Evolutionary conservation across 2,329 filamentous ascomycete species (phyloP), one percentile per base, ranked within the genome.

Genomic region (Sphaerulina musiva): DNA sequence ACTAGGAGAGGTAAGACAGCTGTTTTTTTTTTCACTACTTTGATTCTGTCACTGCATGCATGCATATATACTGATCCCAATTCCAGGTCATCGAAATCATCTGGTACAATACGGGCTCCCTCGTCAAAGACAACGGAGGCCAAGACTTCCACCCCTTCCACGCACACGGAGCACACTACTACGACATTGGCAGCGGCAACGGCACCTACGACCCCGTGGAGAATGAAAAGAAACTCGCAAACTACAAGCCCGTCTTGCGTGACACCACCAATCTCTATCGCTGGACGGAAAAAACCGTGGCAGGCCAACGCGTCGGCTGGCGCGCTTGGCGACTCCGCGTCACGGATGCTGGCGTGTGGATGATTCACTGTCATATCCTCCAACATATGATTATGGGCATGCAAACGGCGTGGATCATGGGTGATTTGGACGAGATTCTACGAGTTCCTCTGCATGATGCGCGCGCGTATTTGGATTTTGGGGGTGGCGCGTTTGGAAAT

Each of bases 331-430:
- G 82, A 8, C 67, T 84, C 1, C 70, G 79, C 3, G 76, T 83
- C 0, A 70, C 68, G 7, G 68, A 76, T 53, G 66, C 76, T 0
- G 81, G 79, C 4, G 59, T 79, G 2, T 84, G 80, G 80, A 79
- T 83, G 78, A 70, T 83, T 58, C 81, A 84, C 64, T 84, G 81
- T 58, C 81, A 84, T 64, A 75, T 79, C 12, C 58, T 79, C 47
- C 75, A 77, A 51, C 81, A 84, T 63, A 80, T 81, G 74, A 68
- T 80, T 14, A 82, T 82, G 79, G 78, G 71, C 0, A 76, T 75
- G 74, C 72, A 76, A 59, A 72, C 68, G 0, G 74, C 74, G 1
- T 77, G 74, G 72, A 63, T 74, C 0, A 73, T 76, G 66, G 76
- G 76, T 0, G 68, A 77, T 36, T 68, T 66, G 8, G 61, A 67